Conservation (phyloP, 2,329 filamentous ascomycete genomes). For the Fusarium incarnatum region DNA sequence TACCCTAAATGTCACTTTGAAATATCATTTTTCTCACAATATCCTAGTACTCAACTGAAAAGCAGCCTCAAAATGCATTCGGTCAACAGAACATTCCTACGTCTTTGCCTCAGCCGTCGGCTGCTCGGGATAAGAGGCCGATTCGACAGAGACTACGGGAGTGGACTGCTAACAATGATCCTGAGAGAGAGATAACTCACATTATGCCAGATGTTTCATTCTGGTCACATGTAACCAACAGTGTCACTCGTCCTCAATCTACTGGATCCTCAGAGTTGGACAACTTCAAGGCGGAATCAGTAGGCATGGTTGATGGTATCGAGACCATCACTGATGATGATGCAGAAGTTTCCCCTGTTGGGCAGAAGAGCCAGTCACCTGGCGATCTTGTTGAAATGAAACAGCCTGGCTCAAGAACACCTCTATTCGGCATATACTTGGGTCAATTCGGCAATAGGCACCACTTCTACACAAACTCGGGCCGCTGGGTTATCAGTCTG, state of each 20-base stretch:
- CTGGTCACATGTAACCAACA: conserved; percentile 48
- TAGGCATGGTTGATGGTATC: conserved; percentile 42
- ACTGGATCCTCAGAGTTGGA: conserved; percentile 51
- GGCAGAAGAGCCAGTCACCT: conserved; percentile 47
- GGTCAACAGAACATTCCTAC: conserved; percentile 34
- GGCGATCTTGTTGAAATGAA: conserved; percentile 66
- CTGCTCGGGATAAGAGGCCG: conserved; percentile 21
- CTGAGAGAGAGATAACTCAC: conserved; percentile 12
- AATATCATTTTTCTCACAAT: conserved; percentile 12
- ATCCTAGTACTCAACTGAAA: conserved; percentile 25
- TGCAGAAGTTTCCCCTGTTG: conserved; percentile 43
- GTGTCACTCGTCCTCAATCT: conserved; percentile 50
- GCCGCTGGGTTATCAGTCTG: conserved; percentile 60
- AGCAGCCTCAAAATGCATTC: conserved; percentile 7
- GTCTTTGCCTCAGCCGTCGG: conserved; percentile 9
- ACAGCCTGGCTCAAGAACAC: conserved; percentile 55
- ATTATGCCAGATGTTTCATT: conserved; percentile 44
- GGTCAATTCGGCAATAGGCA: conserved; percentile 62
- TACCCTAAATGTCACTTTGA: not conserved
- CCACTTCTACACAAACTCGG: conserved; percentile 66
- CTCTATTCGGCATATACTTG: conserved; percentile 65
- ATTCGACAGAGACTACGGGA: conserved; percentile 40
- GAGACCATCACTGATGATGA: conserved; percentile 47
- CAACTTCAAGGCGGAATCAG: conserved; percentile 40
- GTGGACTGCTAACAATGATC: conserved; percentile 31